Base-by-base conservation (phyloP, 192 early-diverging fungal genomes). In the Rhizoclosmatium globosum region DNA sequence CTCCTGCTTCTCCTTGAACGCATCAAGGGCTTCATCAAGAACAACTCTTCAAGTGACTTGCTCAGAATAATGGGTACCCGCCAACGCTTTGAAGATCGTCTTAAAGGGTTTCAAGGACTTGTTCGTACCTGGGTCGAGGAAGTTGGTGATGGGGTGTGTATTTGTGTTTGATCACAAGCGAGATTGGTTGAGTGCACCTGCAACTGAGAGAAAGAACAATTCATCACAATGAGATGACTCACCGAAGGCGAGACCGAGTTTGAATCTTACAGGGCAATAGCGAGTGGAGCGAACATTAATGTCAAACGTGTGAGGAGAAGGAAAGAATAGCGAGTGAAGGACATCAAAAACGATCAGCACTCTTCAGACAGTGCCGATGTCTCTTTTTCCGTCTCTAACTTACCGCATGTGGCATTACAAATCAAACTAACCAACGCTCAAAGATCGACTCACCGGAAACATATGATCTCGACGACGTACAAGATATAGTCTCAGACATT, bases 41-140 rank as follows among this genome's bases (percentile, higher is more conserved):
- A 73, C 41, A 74, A 39, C 4, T 4, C 19, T 4, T 43, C 61
- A 31, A 53, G 48, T 6, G 79, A 80, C 45, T 23, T 73, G 21
- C 42, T 80, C 15, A 15, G 72, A 11, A 71, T 69, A n/a, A 19
- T 71, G 21, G 71, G 61, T 21, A 56, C 71, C 6, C 41, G 79
- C 6, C n/a, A 64, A 39, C 60, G 79, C 11, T 80, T 80, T 44
- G 72, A 80, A 47, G 53, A 44, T 42, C 31, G 72, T 7, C 39
- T 80, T 2, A 58, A 31, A n/a, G 13, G 6, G 45, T 75, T 47
- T 44, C 79, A 75, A 47, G 67, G 44, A 2, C 72, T 74, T 2
- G 71, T 80, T 15, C 15, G 72, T 19, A 64, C 79, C 13, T 80
- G 79, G 79, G 64, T 57, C 19, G 79, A 80, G 58, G 79, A 80